phyloP scores from a whole-genome alignment of 441 rosid species.

The Corymbia citriodora region DNA sequence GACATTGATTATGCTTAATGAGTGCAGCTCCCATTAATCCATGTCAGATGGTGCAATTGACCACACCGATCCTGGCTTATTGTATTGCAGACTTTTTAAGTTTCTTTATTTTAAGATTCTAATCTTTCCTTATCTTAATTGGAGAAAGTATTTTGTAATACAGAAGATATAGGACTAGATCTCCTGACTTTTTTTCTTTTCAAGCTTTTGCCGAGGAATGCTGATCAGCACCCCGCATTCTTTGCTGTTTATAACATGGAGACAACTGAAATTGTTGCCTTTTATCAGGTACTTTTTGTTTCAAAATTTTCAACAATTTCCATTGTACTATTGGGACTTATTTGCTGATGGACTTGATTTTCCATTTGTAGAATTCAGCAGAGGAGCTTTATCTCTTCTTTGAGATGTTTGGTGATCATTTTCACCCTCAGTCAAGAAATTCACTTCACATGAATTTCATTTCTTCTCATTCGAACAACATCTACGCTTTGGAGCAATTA shows the following conservation, averaged over 20 bases:
- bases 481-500: slow-evolving; percentile 76
- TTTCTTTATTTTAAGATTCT: neutral
- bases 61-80: neutral
- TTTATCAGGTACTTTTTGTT: slow-evolving; percentile 60
- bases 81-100: neutral
- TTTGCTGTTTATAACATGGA: slow-evolving; percentile 97
- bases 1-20: neutral
- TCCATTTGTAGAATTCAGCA: slow-evolving; percentile 65
- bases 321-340: neutral
- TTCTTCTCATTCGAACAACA: slow-evolving; percentile 81
- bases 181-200: neutral
- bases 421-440: slow-evolving; percentile 59
- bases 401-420: slow-evolving; percentile 82
- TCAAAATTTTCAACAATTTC: neutral
- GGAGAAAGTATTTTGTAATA: neutral
- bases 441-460: slow-evolving; percentile 69
- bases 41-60: neutral
- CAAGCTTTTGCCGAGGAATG: slow-evolving; percentile 47
- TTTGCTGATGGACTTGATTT: neutral
- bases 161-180: neutral
- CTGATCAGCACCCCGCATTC: slow-evolving; percentile 75
- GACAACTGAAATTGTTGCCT: slow-evolving; percentile 91
- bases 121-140: neutral
- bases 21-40: neutral
- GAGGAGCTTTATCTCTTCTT: slow-evolving; percentile 79